phyloP scores from a whole-genome alignment of 2,329 filamentous ascomycete species.

The Fusarium acutatum region DNA sequence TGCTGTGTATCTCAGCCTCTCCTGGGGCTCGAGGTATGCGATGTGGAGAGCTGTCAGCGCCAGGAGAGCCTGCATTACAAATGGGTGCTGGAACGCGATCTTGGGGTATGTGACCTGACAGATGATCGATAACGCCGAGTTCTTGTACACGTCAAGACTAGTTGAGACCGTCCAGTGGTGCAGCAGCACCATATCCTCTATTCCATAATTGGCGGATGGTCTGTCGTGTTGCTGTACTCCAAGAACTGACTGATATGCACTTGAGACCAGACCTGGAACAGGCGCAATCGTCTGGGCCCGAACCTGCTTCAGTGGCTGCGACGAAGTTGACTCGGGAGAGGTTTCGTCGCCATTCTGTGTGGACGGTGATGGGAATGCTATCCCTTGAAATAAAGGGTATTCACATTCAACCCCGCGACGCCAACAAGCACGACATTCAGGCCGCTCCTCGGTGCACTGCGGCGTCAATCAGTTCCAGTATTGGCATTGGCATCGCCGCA shows the following conservation, averaged over 20 bases:
- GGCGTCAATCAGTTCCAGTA: background rate
- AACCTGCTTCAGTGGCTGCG: background rate
- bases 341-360: background rate
- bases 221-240: background rate
- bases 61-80: background rate
- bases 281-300: background rate
- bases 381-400: background rate
- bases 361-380: background rate
- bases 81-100: background rate
- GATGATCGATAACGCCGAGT: background rate
- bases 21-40: background rate
- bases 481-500: background rate
- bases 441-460: slow-evolving; percentile 1
- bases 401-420: slow-evolving; percentile 2
- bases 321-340: background rate
- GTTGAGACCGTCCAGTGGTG: slow-evolving; percentile 6
- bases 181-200: background rate
- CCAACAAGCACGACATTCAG: background rate
- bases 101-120: background rate
- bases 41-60: background rate
- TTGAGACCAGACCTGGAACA: background rate
- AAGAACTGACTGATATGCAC: background rate
- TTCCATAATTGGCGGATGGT: background rate
- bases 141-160: background rate
- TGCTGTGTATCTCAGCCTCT: background rate